Conservation (phyloP, 2,329 filamentous ascomycete genomes). For the Penicillium sp. region DNA sequence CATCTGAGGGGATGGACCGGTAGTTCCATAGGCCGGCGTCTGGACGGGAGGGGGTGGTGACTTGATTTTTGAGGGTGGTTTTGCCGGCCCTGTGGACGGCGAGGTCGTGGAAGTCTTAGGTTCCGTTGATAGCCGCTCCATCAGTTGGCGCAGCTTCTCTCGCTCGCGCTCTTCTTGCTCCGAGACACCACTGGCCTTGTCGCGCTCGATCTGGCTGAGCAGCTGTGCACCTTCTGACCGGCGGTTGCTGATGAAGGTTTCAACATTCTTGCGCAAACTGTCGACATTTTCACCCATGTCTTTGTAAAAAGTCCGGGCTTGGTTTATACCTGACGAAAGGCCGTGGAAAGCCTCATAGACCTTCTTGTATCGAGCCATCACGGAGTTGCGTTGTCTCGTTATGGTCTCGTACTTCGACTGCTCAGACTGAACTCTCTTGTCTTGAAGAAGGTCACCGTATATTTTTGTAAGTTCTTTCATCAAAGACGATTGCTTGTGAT, state of each 20-base stretch:
- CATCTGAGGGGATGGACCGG: constrained; percentile 43
- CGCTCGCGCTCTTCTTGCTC: constrained; percentile 75
- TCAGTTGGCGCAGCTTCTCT: constrained; percentile 79
- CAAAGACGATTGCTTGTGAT: constrained; percentile 88
- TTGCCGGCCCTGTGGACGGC: constrained; percentile 43
- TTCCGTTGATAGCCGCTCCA: constrained; percentile 94
- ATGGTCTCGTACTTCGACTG: constrained; percentile 93
- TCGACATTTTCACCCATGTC: constrained; percentile 96
- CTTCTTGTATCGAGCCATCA: constrained; percentile 84
- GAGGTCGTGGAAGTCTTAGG: constrained; percentile 35
- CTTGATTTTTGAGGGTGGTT: constrained; percentile 47
- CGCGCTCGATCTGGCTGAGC: constrained; percentile 81
- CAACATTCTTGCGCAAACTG: constrained; percentile 91
- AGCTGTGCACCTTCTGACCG: constrained; percentile 87
- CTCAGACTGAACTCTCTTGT: constrained; percentile 88
- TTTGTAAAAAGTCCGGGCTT: constrained; percentile 88
- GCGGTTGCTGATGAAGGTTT: constrained; percentile 93
- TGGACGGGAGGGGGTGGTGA: constrained; percentile 38
- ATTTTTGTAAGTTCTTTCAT: constrained; percentile 91
- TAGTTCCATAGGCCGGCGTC: constrained; percentile 32
- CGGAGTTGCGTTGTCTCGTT: constrained; percentile 75
- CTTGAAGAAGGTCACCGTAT: constrained; percentile 85
- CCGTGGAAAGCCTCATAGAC: constrained; percentile 92
- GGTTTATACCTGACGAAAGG: constrained; percentile 77
- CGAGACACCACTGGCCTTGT: constrained; percentile 61